Evolutionary conservation across 2,329 filamentous ascomycete genomes (phyloP).

Genomic region (Podosphaera fusca): DNA sequence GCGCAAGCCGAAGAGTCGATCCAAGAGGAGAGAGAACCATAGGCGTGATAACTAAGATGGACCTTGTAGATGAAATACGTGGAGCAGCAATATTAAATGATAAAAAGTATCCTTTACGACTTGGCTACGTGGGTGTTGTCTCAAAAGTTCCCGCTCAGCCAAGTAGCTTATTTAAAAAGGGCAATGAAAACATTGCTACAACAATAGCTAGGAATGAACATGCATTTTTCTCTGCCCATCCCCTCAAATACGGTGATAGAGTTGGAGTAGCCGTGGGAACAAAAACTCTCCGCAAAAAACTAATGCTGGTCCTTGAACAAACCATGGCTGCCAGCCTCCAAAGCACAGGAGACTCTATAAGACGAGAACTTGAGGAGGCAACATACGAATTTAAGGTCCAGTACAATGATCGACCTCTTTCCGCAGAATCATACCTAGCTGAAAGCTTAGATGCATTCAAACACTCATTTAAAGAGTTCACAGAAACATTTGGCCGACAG

Average conservation of each 20-base stretch:
- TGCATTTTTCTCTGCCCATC: slow-evolving; percentile 66
- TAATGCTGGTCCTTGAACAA: slow-evolving; percentile 91
- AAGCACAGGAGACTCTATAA: slow-evolving; percentile 74
- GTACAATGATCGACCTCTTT: slow-evolving; percentile 88
- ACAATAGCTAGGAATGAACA: slow-evolving; percentile 77
- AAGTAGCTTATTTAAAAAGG: slow-evolving; percentile 61
- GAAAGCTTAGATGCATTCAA: slow-evolving; percentile 93
- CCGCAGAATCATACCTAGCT: slow-evolving; percentile 86
- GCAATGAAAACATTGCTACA: slow-evolving; percentile 53
- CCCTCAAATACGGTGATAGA: slow-evolving; percentile 52
- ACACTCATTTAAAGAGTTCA: slow-evolving; percentile 88
- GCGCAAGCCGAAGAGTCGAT: slow-evolving; percentile 77
- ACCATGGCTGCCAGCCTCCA: slow-evolving; percentile 90
- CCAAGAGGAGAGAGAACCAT: slow-evolving; percentile 89
- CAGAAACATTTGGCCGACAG: slow-evolving; percentile 67
- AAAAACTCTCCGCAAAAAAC: slow-evolving; percentile 68
- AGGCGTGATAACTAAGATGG: slow-evolving; percentile 98
- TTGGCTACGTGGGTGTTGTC: slow-evolving; percentile 91
- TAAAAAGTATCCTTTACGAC: slow-evolving; percentile 77
- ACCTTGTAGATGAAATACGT: slow-evolving; percentile 66
- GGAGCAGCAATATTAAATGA: slow-evolving; percentile 63
- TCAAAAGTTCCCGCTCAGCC: slow-evolving; percentile 44
- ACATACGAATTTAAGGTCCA: slow-evolving; percentile 99
- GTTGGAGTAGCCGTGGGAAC: slow-evolving; percentile 61
- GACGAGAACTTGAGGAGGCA: slow-evolving; percentile 85